Conservation (phyloP, 305 asterid genomes). For the Fraxinus dipetala region DNA sequence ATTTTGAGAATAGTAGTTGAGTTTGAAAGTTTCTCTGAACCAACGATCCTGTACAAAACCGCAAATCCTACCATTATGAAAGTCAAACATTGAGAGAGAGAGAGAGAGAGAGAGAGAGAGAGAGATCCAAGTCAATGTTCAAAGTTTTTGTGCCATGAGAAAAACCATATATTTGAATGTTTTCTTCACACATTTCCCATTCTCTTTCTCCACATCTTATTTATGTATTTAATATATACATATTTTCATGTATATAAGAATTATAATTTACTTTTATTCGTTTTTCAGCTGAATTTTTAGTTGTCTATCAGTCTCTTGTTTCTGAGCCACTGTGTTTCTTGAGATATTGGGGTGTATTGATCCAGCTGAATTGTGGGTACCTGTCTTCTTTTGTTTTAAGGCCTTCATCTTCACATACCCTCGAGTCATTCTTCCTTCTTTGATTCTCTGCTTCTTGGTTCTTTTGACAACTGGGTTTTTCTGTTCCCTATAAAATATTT, state of each 20-base stretch:
- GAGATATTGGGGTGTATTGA: constrained; percentile 25
- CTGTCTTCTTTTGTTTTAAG: constrained; percentile 10
- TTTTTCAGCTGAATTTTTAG: constrained; percentile 24
- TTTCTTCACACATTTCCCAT: constrained; percentile 16
- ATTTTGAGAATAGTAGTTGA: constrained; percentile 4
- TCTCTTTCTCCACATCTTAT: constrained; percentile 19
- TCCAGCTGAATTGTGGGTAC: constrained; percentile 9
- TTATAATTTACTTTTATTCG: constrained; percentile 19
- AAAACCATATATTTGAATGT: constrained; percentile 41
- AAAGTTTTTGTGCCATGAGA: constrained; percentile 41
- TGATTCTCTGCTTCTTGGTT: constrained; percentile 16
- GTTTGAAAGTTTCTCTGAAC: constrained; percentile 36
- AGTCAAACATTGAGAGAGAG: constrained; percentile 43
- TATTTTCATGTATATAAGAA: constrained; percentile 14
- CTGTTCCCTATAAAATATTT: constrained; percentile 29
- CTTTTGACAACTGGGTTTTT: constrained; percentile 38
- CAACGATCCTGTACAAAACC: constrained; percentile 35
- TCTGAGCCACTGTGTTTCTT: constrained; percentile 23
- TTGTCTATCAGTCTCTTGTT: constrained; percentile 5
- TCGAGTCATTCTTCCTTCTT: constrained; percentile 23
- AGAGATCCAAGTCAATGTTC: constrained; percentile 65
- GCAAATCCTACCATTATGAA: constrained; percentile 27
- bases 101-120: neutral
- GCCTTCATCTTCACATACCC: constrained; percentile 6
- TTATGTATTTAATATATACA: constrained; percentile 1